Percentiles rank a stretch among this genome's conserved stretches.
phyloP scores from a whole-genome alignment of 176 grass and related monocot genomes.

The Cocos nucifera region DNA sequence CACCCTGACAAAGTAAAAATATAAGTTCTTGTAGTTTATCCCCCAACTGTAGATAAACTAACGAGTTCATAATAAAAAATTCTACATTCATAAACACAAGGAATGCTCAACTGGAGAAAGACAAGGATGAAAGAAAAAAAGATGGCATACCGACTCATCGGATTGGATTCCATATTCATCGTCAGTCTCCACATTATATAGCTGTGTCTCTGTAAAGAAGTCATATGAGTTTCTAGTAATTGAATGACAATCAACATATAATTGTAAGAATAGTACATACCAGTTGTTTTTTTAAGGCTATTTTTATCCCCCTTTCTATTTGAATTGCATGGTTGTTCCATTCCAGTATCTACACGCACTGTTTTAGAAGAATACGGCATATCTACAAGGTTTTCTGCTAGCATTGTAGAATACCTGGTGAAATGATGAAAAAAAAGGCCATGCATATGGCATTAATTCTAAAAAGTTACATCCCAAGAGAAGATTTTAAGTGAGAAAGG shows the following conservation, averaged over 20 bases:
- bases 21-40: no score
- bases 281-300: constrained; percentile 19
- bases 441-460: no score
- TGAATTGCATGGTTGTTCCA: constrained; percentile 31
- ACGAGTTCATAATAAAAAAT: no score
- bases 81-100: no score
- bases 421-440: not conserved
- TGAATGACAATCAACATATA: constrained; percentile 5
- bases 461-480: no score
- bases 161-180: constrained; percentile 58
- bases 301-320: constrained; percentile 34
- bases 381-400: constrained; percentile 94
- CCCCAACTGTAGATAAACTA: no score
- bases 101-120: not conserved
- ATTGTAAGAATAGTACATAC: constrained; percentile 18
- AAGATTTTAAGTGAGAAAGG: no score
- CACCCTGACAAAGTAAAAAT: no score
- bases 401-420: constrained; percentile 91
- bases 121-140: not conserved
- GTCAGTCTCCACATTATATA: constrained; percentile 55
- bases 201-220: constrained; percentile 10
- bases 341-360: constrained; percentile 23
- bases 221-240: not conserved
- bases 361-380: constrained; percentile 35
- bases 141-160: constrained; percentile 59